These are phyloP conservation scores for Neurospora terricola DNA, from an alignment of 495 filamentous ascomycete genomes.

Conservation along the genomic window DNA sequence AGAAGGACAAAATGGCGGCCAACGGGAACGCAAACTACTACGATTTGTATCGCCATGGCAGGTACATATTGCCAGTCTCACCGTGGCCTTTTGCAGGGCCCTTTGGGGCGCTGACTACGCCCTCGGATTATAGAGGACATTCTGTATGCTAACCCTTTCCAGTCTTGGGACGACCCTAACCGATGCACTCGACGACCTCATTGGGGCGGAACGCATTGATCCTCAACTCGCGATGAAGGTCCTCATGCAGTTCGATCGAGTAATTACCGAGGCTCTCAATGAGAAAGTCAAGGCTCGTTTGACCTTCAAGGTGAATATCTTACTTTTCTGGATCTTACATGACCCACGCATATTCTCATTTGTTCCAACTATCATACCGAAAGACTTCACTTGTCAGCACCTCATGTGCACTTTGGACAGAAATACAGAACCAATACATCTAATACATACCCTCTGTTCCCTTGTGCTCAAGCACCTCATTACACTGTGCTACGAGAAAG, in stretches of 20 bases:
- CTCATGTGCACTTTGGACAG: not conserved
- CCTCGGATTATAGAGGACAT: not conserved
- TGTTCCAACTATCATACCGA: not conserved
- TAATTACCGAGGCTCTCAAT: conserved; percentile 76
- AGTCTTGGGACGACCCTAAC: conserved; percentile 88
- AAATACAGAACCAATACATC: not conserved
- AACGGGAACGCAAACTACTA: conserved; percentile 53
- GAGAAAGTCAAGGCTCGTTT: conserved; percentile 86
- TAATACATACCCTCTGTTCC: not conserved
- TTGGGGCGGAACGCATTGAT: conserved; percentile 85
- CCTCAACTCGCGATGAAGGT: conserved; percentile 99
- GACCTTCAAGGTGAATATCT: conserved; percentile 77
- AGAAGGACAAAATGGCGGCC: conserved; percentile 21
- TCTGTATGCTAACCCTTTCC: conserved; percentile 13
- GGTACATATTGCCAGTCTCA: conserved; percentile 44
- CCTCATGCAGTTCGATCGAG: conserved; percentile 80
- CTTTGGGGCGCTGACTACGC: not conserved
- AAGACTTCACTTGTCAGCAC: not conserved
- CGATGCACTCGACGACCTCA: conserved; percentile 92
- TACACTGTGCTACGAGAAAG: not conserved
- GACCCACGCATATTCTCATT: not conserved
- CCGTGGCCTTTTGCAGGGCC: not conserved
- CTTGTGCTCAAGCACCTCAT: not conserved
- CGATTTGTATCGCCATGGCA: conserved; percentile 95
- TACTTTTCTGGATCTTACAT: not conserved